phyloP scores from a whole-genome alignment of 768 basidiomycete genomes.

The Tricholoma saponaceum region DNA sequence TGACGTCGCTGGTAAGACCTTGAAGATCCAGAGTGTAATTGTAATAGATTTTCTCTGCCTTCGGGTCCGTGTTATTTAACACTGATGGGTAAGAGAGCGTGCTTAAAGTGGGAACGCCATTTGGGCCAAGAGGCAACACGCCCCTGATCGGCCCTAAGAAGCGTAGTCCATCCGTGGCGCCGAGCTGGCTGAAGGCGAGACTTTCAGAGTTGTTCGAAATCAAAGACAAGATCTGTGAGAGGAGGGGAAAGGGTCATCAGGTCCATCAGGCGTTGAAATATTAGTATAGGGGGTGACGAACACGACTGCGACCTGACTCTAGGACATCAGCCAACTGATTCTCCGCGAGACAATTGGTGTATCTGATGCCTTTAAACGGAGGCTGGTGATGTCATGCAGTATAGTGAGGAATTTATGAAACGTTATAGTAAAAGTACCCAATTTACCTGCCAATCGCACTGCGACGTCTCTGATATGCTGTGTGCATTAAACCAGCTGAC shows the following conservation, averaged over 20 bases:
- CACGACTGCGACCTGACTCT: slow-evolving; percentile 18
- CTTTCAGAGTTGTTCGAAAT: slow-evolving; percentile 1
- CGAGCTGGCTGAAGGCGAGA: slow-evolving; percentile 15
- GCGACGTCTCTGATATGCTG: neutral
- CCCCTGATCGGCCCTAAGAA: slow-evolving; percentile 21
- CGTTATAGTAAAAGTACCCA: neutral
- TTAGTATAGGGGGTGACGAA: slow-evolving; percentile 5
- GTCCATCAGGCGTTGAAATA: too few relatives aligned
- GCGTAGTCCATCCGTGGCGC: slow-evolving; percentile 12
- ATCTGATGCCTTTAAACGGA: neutral
- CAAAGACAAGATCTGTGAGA: neutral
- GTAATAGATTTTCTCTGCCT: slow-evolving; percentile 7
- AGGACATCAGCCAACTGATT: slow-evolving; percentile 20
- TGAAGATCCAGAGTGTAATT: slow-evolving; percentile 21
- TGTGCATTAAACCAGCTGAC: slow-evolving; percentile 9
- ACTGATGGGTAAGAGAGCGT: neutral
- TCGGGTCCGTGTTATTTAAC: neutral
- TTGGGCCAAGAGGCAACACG: slow-evolving; percentile 19
- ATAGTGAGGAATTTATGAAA: neutral
- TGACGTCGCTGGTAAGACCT: slow-evolving; percentile 16
- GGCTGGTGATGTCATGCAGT: neutral
- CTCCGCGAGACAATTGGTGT: slow-evolving; percentile 17
- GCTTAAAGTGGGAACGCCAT: slow-evolving; percentile 6
- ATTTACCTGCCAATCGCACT: neutral
- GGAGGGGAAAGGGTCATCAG: too few relatives aligned